Conservation (phyloP, 2,329 filamentous ascomycete species). For the Colletotrichum cuscutae region DNA sequence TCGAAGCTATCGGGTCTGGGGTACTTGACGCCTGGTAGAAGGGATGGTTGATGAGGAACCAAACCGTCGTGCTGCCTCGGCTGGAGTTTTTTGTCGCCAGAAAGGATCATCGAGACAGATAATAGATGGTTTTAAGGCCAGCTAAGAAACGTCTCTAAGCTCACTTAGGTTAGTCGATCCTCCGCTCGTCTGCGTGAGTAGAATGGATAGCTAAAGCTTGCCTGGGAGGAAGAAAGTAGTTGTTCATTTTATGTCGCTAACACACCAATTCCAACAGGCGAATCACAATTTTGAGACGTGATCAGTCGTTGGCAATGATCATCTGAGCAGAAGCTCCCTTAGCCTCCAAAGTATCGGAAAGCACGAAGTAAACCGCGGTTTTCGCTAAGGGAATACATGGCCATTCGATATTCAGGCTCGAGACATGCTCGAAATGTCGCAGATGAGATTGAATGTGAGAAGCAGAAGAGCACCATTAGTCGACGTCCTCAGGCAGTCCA, state of each 20-base stretch:
- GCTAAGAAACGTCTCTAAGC: not conserved
- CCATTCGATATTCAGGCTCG: too few relatives aligned
- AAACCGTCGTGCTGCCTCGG: not conserved
- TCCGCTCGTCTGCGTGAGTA: not conserved
- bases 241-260: not conserved
- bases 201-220: not conserved
- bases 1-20: not conserved
- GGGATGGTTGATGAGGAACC: not conserved
- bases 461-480: not conserved
- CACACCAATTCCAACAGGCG: too few relatives aligned
- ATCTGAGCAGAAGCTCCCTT: not conserved
- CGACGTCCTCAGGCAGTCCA: not conserved
- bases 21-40: not conserved
- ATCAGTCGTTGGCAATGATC: not conserved
- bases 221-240: not conserved
- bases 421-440: not conserved
- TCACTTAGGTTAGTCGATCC: not conserved
- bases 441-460: not conserved
- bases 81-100: not conserved
- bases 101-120: not conserved
- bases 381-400: not conserved
- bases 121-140: not conserved
- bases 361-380: not conserved
- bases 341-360: not conserved
- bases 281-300: not conserved